Percentiles rank a stretch among this genome's conserved stretches.
Conservation (phyloP, 1,284 basidiomycete species). For the Cystobasidium sp. region DNA sequence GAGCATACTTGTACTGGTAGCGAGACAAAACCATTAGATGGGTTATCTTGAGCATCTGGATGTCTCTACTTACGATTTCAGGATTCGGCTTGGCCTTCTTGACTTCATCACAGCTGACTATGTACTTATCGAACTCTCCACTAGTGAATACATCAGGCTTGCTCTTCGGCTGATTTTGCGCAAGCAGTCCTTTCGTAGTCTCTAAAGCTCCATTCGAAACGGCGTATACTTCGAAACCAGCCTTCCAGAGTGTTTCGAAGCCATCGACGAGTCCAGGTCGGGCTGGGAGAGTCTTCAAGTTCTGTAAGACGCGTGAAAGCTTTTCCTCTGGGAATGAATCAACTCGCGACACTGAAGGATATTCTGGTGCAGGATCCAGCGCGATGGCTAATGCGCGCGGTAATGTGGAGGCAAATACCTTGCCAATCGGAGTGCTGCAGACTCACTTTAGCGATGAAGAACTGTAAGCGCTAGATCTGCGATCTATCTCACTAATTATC, state of each 20-base stretch:
- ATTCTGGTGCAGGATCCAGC: conserved; percentile 38
- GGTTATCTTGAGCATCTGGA: not conserved
- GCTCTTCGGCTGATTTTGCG: conserved; percentile 10
- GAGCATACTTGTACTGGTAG: conserved; percentile 29
- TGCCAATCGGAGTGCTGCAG: conserved; percentile 32
- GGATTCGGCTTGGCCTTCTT: conserved; percentile 41
- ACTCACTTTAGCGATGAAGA: not conserved
- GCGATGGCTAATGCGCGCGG: conserved; percentile 42
- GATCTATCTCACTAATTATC: conserved; percentile 14
- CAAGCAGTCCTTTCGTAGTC: conserved; percentile 30
- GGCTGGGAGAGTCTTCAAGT: conserved; percentile 23
- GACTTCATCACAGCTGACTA: conserved; percentile 43
- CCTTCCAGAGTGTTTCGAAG: conserved; percentile 37
- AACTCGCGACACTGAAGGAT: conserved; percentile 33
- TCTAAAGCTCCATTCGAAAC: conserved; percentile 42
- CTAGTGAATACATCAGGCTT: conserved; percentile 32
- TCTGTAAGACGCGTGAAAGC: not conserved
- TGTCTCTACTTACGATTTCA: conserved; percentile 23
- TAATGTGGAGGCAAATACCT: conserved; percentile 41
- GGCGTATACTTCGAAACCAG: conserved; percentile 39
- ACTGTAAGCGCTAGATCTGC: not conserved
- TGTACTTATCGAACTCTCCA: conserved; percentile 43
- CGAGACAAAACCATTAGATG: not conserved
- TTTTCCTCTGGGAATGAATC: conserved; percentile 33
- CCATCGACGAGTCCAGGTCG: conserved; percentile 42